Evolutionary conservation across 73 alveolate species (phyloP), one percentile per base, ranked within the genome.

Genomic region (Paramecium bursaria): DNA sequence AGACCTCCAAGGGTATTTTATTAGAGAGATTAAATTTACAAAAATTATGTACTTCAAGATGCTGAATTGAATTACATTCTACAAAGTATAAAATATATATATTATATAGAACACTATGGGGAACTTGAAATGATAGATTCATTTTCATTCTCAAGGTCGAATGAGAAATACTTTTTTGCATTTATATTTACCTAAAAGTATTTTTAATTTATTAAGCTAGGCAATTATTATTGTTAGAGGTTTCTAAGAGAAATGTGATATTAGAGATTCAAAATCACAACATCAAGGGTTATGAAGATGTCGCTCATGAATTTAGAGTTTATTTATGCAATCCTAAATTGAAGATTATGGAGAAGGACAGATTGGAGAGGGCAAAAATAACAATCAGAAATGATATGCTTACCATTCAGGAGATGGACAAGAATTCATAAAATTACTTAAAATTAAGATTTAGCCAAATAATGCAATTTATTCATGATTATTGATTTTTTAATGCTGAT

Each of bases 1-100:
- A 90, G 99, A 75, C 87, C 87, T 50, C 99, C 99, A 14, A 85
- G 99, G 73, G 95, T 94, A 23, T 91, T 97, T 87, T 97, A 97
- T 42, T 67, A 74, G 19, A 35, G 73, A 23, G 89, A 79, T 44
- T 5, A 54, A 39, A 39, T 50, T 5, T 21, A 49, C 29, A 46
- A 48, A 55, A 73, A 54, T 42, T 79, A 35, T 23, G 15, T 79
- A 27, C 14, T 35, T 3, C 44, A 79, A 42, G 89, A 79, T 60
- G 23, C 89, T 11, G 89, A 79, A 27, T 14, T 79, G 5, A 48
- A 25, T 22, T 53, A 79, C 46, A 46, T 79, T 19, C 50, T 79
- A 3, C 54, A 79, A 49, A 79, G 82, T 67, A n/a, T 57, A 25
- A 1, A 57, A 21, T 4, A 3, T n/a, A n/a, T n/a, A n/a, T n/a